Conservation (phyloP, 1,284 basidiomycete genomes). For the Paramarasmius palmivorus region DNA sequence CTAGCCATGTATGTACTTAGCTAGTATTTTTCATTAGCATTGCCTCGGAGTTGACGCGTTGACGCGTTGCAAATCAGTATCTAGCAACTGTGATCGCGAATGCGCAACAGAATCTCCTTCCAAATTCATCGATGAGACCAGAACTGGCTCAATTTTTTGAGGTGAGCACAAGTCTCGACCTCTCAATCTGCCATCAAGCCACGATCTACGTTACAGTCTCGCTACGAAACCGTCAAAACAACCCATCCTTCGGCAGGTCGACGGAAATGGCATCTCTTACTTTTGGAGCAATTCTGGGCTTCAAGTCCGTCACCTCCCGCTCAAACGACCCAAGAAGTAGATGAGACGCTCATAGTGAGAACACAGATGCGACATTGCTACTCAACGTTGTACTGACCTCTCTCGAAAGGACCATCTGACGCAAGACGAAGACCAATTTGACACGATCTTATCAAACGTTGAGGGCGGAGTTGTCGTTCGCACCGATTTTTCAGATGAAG, state of each 20-base stretch:
- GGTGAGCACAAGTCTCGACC: not conserved
- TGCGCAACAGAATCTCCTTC: too few species aligned
- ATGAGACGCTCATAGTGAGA: constrained; percentile 4
- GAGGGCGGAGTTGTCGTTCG: constrained; percentile 61
- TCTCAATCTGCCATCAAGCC: not conserved
- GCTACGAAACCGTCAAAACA: constrained; percentile 26
- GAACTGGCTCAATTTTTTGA: not conserved
- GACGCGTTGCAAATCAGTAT: too few species aligned
- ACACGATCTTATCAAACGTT: constrained; percentile 31
- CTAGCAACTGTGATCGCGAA: too few species aligned
- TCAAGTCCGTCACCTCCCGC: constrained; percentile 15
- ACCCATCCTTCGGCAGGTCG: constrained; percentile 39
- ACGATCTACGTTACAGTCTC: constrained; percentile 4
- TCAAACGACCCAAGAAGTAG: not conserved
- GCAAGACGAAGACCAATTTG: constrained; percentile 49
- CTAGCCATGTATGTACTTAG: too few species aligned
- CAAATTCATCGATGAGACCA: not conserved
- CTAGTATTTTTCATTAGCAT: too few species aligned
- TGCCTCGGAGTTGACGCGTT: too few species aligned
- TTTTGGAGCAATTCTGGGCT: constrained; percentile 42
- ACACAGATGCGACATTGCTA: not conserved
- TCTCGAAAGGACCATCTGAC: constrained; percentile 33
- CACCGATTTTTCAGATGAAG: constrained; percentile 66
- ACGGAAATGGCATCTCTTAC: constrained; percentile 39
- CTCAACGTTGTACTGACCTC: constrained; percentile 19